A percentile compares a stretch with the other conserved stretches of the same genome.
phyloP scores from a whole-genome alignment of 441 rosid species.

The Euphorbia celastroides region DNA sequence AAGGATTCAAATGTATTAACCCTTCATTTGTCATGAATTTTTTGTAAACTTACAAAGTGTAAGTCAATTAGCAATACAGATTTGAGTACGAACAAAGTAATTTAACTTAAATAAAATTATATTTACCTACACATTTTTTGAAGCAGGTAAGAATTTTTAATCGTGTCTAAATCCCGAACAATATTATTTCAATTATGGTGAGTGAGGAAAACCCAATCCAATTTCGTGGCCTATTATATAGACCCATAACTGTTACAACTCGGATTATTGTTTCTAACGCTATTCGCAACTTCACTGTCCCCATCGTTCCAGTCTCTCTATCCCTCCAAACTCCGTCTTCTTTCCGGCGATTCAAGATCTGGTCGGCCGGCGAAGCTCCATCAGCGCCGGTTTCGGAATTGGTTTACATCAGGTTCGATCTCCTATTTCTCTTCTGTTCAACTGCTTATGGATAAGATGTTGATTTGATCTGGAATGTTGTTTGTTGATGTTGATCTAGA shows the following conservation, averaged over 20 bases:
- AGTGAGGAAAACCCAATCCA: background rate
- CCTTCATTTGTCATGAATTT: too few relatives aligned
- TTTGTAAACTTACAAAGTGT: too few relatives aligned
- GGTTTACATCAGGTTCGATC: background rate
- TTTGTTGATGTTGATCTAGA: background rate
- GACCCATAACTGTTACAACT: background rate
- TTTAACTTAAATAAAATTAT: too few relatives aligned
- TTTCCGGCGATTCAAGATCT: background rate
- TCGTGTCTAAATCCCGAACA: too few relatives aligned
- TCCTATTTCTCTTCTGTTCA: background rate
- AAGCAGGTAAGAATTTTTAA: too few relatives aligned
- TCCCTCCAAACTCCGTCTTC: background rate
- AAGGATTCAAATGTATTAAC: too few relatives aligned
- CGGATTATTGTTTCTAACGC: background rate
- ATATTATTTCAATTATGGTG: too few relatives aligned
- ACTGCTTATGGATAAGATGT: background rate
- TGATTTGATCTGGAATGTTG: background rate
- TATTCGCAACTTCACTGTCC: background rate
- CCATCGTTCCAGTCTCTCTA: background rate
- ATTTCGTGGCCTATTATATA: background rate
- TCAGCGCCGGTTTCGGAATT: background rate
- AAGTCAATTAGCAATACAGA: too few relatives aligned
- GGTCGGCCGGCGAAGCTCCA: background rate
- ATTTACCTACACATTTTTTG: too few relatives aligned
- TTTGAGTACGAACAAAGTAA: too few relatives aligned